Evolutionary conservation across 768 basidiomycete genomes (phyloP), one percentile per base, ranked within the genome.

Genomic region (Trametes coccinea): DNA sequence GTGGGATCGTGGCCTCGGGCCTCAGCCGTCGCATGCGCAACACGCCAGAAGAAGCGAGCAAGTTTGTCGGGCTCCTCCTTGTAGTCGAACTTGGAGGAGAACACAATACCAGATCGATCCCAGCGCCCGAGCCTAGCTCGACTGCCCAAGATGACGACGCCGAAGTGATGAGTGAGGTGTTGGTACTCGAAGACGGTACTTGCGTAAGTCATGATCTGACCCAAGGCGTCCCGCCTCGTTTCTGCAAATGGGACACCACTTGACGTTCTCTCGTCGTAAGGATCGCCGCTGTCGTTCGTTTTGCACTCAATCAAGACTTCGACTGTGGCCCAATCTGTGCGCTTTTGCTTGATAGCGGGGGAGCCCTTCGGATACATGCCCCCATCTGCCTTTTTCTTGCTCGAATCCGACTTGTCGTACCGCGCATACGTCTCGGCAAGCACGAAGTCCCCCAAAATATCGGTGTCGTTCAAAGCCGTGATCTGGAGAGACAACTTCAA

Each of bases 1-100:
- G 48, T 33, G 8, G 27, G 4, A 8, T 49, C 48, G 49, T 56
- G 50, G 22, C 61, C 61, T 5, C 61, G 61, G 1, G n/a, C 7
- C 8, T 30, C 43, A 4, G 41, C 13, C 7, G 43, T n/a, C 2
- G 50, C 33, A 9, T 34, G 55, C 0, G 53, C 48, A 31, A 51
- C 30, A n/a, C 46, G 43, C 49, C 55, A 45, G 41, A 62, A 40
- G 61, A 62, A 57, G 22, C 31, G n/a, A 3, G 29, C 55, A 4
- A 56, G 61, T 9, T 37, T 53, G 2, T 7, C 34, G 3, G 55
- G 50, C 2, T 51, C 49, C 10, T 17, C 14, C 43, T 45, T 40
- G 57, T 58, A 60, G 27, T 52, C 29, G 59, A 53, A 53, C 45
- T 46, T 53, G n/a, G 51, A 17, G 8, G 59, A 52, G n/a, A 16